A percentile compares a stretch with the other conserved stretches of the same genome.
phyloP scores from a whole-genome alignment of 441 rosid species.

The Hura crepitans region DNA sequence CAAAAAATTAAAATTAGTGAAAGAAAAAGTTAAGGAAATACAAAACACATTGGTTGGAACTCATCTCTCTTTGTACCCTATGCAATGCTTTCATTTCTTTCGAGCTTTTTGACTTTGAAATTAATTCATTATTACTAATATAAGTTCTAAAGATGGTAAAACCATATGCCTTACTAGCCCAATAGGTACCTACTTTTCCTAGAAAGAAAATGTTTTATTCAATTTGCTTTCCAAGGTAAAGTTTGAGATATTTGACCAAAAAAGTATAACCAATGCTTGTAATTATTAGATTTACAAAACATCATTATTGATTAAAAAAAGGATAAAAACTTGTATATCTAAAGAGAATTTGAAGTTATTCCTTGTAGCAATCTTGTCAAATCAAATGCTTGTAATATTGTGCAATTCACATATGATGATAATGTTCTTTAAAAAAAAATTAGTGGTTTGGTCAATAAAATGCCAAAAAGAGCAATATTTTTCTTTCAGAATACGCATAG shows the following conservation, averaged over 20 bases:
- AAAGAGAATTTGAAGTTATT: conserved; percentile 13
- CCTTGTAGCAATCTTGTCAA: not conserved
- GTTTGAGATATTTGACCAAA: conserved; percentile 1
- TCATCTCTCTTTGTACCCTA: not conserved
- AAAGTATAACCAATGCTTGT: conserved; percentile 13
- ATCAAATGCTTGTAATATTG: not conserved
- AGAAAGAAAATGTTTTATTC: too few relatives aligned
- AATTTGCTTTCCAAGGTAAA: too few relatives aligned
- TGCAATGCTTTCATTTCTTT: conserved; percentile 9
- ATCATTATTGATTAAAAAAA: not conserved
- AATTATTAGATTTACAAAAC: conserved; percentile 6
- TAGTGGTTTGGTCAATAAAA: too few relatives aligned
- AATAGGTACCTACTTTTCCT: conserved; percentile 4
- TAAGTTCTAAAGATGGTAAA: conserved; percentile 24
- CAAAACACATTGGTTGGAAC: not conserved
- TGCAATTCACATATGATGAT: not conserved
- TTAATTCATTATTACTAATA: conserved; percentile 5
- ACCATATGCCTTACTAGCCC: conserved; percentile 17
- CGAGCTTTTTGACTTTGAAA: conserved; percentile 24
- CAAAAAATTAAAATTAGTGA: not conserved
- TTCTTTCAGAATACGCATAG: too few relatives aligned
- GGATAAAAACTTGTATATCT: not conserved
- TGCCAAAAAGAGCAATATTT: too few relatives aligned
- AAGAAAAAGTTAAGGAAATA: not conserved
- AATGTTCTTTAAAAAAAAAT: not conserved